Conservation (phyloP, 2,329 filamentous ascomycete genomes). For the Penicillium freii region DNA sequence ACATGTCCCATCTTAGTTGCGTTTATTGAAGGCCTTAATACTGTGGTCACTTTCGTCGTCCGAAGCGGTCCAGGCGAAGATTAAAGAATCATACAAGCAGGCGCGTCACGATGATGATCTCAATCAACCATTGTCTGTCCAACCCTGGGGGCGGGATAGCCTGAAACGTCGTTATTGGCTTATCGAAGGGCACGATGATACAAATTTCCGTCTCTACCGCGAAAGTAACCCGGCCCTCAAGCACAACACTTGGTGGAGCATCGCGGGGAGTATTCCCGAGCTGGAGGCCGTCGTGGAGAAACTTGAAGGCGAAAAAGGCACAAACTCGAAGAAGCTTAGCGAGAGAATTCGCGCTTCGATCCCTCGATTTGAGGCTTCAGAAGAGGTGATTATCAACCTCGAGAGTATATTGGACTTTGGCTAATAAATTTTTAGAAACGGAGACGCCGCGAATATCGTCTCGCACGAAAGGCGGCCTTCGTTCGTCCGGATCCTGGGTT, state of each 20-base stretch:
- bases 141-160: slow-evolving; percentile 85
- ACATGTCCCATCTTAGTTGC: slow-evolving; percentile 58
- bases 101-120: slow-evolving; percentile 71
- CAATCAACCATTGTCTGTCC: slow-evolving; percentile 85
- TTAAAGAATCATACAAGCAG: slow-evolving; percentile 87
- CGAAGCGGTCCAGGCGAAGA: slow-evolving; percentile 73
- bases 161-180: slow-evolving; percentile 92
- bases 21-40: slow-evolving; percentile 75
- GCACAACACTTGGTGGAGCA: slow-evolving; percentile 85
- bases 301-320: slow-evolving; percentile 75
- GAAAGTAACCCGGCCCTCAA: slow-evolving; percentile 80
- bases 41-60: slow-evolving; percentile 89
- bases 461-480: slow-evolving; percentile 82
- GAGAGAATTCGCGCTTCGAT: slow-evolving; percentile 76
- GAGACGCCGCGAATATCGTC: slow-evolving; percentile 85
- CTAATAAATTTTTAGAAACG: slow-evolving; percentile 65
- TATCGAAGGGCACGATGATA: slow-evolving; percentile 91
- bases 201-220: slow-evolving; percentile 86
- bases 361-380: slow-evolving; percentile 86
- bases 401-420: slow-evolving; percentile 3
- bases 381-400: slow-evolving; percentile 64
- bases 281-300: slow-evolving; percentile 72
- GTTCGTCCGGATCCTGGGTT: slow-evolving; percentile 82
- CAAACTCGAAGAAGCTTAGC: slow-evolving; percentile 73
- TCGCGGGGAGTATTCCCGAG: slow-evolving; percentile 88